A percentile compares a stretch with the other conserved stretches of the same genome.
Conservation (phyloP, 495 filamentous ascomycete species). For the Friedmanniomyces endolithicus region DNA sequence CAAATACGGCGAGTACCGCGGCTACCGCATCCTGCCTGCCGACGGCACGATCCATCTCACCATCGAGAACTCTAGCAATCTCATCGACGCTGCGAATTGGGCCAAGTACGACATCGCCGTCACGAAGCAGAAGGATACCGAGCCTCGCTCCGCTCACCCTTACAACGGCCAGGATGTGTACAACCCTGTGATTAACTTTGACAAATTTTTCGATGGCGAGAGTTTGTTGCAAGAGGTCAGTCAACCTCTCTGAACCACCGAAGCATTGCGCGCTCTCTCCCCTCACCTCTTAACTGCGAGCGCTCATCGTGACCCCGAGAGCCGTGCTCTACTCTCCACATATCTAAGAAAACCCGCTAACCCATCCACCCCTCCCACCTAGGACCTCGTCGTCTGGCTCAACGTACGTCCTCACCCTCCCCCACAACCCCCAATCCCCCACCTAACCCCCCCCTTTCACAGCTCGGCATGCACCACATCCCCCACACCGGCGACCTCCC, state of each 20-base stretch:
- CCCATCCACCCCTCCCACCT: too few relatives aligned
- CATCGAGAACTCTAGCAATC: slow-evolving; percentile 36
- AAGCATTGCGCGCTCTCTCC: too few relatives aligned
- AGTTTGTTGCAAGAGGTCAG: slow-evolving; percentile 38
- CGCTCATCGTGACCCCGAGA: too few relatives aligned
- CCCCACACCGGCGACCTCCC: slow-evolving; percentile 45
- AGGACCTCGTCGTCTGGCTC: slow-evolving; percentile 42
- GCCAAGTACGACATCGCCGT: slow-evolving; percentile 39
- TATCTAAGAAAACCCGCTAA: too few relatives aligned
- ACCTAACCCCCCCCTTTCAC: too few relatives aligned
- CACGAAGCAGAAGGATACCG: slow-evolving; percentile 41
- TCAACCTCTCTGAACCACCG: too few relatives aligned
- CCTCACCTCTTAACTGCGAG: too few relatives aligned
- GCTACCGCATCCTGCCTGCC: slow-evolving; percentile 40
- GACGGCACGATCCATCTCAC: slow-evolving; percentile 36
- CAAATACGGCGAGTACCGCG: slow-evolving; percentile 42
- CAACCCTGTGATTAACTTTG: slow-evolving; percentile 42
- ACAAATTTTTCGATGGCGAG: slow-evolving; percentile 44
- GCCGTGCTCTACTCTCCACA: too few relatives aligned
- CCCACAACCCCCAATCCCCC: too few relatives aligned
- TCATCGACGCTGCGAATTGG: slow-evolving; percentile 35
- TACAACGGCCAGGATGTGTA: slow-evolving; percentile 36
- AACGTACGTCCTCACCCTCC: too few relatives aligned
- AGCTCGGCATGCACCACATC: slow-evolving; percentile 47
- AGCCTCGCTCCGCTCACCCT: slow-evolving; percentile 34